phyloP scores from a whole-genome alignment of 1,284 basidiomycete genomes.

The Papiliotrema nemorosa region DNA sequence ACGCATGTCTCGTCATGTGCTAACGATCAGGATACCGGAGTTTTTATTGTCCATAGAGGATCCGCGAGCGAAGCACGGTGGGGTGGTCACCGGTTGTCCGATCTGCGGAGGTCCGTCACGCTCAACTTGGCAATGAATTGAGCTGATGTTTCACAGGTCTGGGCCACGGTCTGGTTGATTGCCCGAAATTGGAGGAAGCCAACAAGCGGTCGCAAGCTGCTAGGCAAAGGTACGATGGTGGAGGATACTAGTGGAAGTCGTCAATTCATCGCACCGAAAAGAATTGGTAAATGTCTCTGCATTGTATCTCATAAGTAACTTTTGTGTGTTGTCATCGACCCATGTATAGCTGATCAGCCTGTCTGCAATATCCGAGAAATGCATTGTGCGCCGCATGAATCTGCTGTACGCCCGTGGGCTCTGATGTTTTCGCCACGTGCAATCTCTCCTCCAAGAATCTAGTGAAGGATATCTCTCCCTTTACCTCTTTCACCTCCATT shows the following conservation, averaged over 20 bases:
- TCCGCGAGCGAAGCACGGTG: constrained; percentile 74
- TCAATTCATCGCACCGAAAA: too few species aligned
- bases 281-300: too few species aligned
- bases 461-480: too few species aligned
- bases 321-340: too few species aligned
- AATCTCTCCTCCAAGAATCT: too few species aligned
- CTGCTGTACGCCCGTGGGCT: too few species aligned
- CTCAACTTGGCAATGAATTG: background rate
- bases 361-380: too few species aligned
- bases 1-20: too few species aligned
- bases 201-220: constrained; percentile 62
- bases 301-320: too few species aligned
- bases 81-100: constrained; percentile 78
- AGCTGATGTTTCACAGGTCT: constrained; percentile 57
- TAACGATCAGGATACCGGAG: constrained; percentile 73
- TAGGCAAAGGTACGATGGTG: constrained; percentile 56
- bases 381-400: too few species aligned
- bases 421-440: too few species aligned
- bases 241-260: constrained; percentile 59
- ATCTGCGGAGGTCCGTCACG: constrained; percentile 81
- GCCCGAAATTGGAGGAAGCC: constrained; percentile 93
- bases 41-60: constrained; percentile 91
- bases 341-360: too few species aligned
- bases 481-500: background rate
- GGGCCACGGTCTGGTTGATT: constrained; percentile 88